Evolutionary conservation across 768 basidiomycete species (phyloP).

Genomic region (Kwoniella heveanensis): DNA sequence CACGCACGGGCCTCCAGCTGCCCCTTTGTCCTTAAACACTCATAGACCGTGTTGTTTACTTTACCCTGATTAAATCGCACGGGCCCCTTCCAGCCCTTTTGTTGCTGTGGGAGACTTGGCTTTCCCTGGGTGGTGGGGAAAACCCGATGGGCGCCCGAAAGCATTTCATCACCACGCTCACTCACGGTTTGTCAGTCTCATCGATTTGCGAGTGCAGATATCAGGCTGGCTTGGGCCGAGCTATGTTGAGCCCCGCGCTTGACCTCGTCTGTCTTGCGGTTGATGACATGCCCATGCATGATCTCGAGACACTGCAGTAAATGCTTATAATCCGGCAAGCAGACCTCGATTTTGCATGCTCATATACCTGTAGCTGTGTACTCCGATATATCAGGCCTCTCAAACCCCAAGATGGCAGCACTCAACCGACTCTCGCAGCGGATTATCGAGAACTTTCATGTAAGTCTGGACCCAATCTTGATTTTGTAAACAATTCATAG

Average conservation of each 20-base stretch:
- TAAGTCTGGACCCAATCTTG: constrained; percentile 10
- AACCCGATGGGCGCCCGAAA: neutral
- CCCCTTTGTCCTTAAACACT: neutral
- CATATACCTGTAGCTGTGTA: too few relatives aligned
- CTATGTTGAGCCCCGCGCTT: constrained; percentile 3
- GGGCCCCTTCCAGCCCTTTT: constrained; percentile 3
- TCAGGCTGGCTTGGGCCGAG: neutral
- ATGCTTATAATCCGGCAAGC: too few relatives aligned
- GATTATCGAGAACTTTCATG: constrained; percentile 55
- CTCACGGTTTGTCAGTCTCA: neutral
- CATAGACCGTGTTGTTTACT: neutral
- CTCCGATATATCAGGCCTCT: too few relatives aligned
- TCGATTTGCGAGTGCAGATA: neutral
- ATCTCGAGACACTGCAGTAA: too few relatives aligned
- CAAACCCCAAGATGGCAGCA: constrained; percentile 47
- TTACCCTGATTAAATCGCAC: neutral
- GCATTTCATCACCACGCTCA: too few relatives aligned
- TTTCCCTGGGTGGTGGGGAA: neutral
- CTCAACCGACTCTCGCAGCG: constrained; percentile 51
- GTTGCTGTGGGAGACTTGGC: too few relatives aligned
- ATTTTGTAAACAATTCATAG: neutral
- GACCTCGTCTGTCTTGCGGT: too few relatives aligned
- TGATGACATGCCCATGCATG: neutral
- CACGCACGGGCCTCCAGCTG: neutral
- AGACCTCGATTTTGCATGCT: too few relatives aligned